Conservation (phyloP, 495 filamentous ascomycete species). For the Annulohypoxylon nitens region DNA sequence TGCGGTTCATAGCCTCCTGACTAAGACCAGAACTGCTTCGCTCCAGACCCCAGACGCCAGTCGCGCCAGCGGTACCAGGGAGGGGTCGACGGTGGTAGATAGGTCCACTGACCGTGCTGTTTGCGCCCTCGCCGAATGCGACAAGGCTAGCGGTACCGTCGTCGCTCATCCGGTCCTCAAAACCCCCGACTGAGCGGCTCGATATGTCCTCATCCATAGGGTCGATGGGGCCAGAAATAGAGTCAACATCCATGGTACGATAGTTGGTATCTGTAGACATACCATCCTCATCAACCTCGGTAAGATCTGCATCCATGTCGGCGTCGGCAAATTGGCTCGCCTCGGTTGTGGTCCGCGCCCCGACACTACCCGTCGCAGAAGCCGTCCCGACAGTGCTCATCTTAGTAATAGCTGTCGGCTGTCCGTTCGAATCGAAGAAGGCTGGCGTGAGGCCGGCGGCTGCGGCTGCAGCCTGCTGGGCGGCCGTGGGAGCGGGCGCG, state of each 20-base stretch:
- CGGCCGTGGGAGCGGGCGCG: conserved; percentile 49
- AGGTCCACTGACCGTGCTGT: conserved; percentile 81
- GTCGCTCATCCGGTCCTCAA: conserved; percentile 82
- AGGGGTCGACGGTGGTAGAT: conserved; percentile 67
- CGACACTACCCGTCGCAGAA: conserved; percentile 74
- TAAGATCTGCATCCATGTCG: conserved; percentile 64
- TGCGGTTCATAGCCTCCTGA: conserved; percentile 51
- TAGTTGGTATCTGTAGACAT: conserved; percentile 64
- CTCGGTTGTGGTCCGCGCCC: conserved; percentile 75
- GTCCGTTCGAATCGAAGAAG: conserved; percentile 79
- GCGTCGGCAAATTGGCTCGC: conserved; percentile 57
- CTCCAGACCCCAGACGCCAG: conserved; percentile 55
- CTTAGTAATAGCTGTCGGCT: conserved; percentile 69
- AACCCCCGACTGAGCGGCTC: conserved; percentile 70
- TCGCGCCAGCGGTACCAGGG: conserved; percentile 47
- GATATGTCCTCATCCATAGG: conserved; percentile 59
- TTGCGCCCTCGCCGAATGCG: conserved; percentile 88
- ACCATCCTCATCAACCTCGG: conserved; percentile 60
- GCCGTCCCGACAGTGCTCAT: conserved; percentile 90
- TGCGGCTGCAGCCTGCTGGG: conserved; percentile 42
- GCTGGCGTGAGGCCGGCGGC: conserved; percentile 56
- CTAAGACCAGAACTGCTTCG: conserved; percentile 60
- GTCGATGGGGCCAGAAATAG: conserved; percentile 53
- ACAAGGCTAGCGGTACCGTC: conserved; percentile 78
- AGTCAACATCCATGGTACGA: conserved; percentile 56